These are phyloP conservation scores for Fusarium sp. DNA, from an alignment of 2,329 filamentous ascomycete species.

Conservation along the genomic window DNA sequence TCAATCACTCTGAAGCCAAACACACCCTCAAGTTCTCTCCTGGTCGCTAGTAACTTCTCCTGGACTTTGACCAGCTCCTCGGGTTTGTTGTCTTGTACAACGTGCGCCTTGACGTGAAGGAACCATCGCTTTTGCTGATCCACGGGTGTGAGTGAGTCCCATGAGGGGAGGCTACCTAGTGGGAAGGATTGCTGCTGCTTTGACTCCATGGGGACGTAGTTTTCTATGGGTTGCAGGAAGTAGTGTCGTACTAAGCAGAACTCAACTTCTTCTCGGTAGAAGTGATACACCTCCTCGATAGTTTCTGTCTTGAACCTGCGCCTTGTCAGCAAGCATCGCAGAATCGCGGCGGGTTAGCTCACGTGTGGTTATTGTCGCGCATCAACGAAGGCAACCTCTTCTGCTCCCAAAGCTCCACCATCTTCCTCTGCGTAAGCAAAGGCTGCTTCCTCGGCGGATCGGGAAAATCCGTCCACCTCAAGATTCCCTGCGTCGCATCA, in stretches of 20 bases:
- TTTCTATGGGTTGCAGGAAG: constrained; percentile 52
- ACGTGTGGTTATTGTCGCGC: constrained; percentile 66
- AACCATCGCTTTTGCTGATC: constrained; percentile 66
- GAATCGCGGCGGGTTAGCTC: constrained; percentile 24
- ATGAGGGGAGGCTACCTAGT: constrained; percentile 56
- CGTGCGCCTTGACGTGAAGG: constrained; percentile 65
- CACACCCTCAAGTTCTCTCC: constrained; percentile 62
- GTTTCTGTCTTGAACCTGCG: constrained; percentile 64
- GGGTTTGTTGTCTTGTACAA: constrained; percentile 67
- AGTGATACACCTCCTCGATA: constrained; percentile 65
- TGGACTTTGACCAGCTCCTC: constrained; percentile 68
- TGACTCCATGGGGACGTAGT: constrained; percentile 50
- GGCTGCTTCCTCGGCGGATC: constrained; percentile 65
- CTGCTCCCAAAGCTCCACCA: constrained; percentile 67
- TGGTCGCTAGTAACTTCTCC: constrained; percentile 61
- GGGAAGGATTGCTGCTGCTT: constrained; percentile 34
- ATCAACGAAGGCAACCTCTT: constrained; percentile 61
- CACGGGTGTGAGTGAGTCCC: constrained; percentile 60
- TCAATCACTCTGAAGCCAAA: constrained; percentile 66
- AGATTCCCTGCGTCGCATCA: constrained; percentile 58
- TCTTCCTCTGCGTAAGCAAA: constrained; percentile 64
- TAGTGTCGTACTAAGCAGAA: constrained; percentile 65
- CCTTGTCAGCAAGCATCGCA: constrained; percentile 3
- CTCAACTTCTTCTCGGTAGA: constrained; percentile 66
- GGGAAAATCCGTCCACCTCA: constrained; percentile 71